Base-by-base conservation (phyloP, 2,329 filamentous ascomycete genomes). In the Alternaria sp. region DNA sequence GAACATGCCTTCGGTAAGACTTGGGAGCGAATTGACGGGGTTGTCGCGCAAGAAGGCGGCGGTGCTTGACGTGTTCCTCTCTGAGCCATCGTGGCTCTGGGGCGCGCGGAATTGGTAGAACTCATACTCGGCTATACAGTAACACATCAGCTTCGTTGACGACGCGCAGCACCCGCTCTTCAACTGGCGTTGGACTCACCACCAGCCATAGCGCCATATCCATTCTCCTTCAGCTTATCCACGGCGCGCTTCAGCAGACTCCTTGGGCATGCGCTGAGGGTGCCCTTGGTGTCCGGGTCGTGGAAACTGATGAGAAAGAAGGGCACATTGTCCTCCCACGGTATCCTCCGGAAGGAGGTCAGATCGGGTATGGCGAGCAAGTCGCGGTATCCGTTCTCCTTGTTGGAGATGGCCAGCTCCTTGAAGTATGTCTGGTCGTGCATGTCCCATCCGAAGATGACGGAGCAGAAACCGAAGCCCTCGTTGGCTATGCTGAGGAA, bases 381-480 rank as follows among this genome's bases (percentile, higher is more conserved):
- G 79, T 97, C 94, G 68, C 90, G 88, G 81, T 97, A 97, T 46
- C 93, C 93, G 78, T 97, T 97, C 74, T 93, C 90, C 70, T 92
- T 91, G 82, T 97, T 97, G 81, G 92, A 96, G 79, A 97, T 91
- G 74, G 88, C 87, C 67, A 97, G 87, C 81, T 97, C 93, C 72
- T 87, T 89, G 78, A 92, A 90, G 80, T 97, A 97, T 11, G 93
- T 96, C 83, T 89, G 86, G 76, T 97, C 94, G 81, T 97, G 93
- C 93, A 97, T 97, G 81, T 97, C 93, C 94, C 94, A 97, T 78
- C 94, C 93, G 74, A 97, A 97, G 68, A 97, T 89, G 70, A 97
- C 93, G 19, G 92, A 96, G 84, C 94, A 97, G 85, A 97, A 97
- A 57, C 93, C 94, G 73, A 97, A 97, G 55, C 93, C 94, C 47